Evolutionary conservation across 768 basidiomycete species (phyloP).

Genomic region (Nidularia pulvinata): DNA sequence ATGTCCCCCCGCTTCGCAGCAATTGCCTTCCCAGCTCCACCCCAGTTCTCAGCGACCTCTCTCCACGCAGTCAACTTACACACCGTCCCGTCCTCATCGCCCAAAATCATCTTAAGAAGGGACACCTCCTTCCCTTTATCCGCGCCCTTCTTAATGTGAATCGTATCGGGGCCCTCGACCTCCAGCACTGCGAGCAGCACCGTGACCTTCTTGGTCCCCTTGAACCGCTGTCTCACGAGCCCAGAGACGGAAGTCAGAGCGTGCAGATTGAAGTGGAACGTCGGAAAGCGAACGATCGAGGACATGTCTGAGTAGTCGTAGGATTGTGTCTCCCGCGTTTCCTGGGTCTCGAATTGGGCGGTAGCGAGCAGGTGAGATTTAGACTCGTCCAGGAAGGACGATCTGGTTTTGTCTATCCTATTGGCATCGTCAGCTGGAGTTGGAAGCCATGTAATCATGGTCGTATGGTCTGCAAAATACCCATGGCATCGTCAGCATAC

Average conservation of each 20-base stretch:
- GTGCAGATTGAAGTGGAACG: slow-evolving; percentile 74
- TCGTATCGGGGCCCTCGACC: slow-evolving; percentile 72
- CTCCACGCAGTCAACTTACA: slow-evolving; percentile 81
- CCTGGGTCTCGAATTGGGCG: slow-evolving; percentile 1
- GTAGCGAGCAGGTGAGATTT: not conserved
- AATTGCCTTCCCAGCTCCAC: slow-evolving; percentile 35
- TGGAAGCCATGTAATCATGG: slow-evolving; percentile 59
- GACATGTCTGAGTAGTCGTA: slow-evolving; percentile 63
- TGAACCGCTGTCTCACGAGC: slow-evolving; percentile 21
- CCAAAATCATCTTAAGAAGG: slow-evolving; percentile 69
- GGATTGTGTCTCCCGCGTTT: slow-evolving; percentile 32
- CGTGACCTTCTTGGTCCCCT: slow-evolving; percentile 48
- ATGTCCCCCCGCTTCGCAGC: slow-evolving; percentile 72
- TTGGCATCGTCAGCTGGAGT: slow-evolving; percentile 22
- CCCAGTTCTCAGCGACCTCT: slow-evolving; percentile 75
- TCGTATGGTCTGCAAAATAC: slow-evolving; percentile 36
- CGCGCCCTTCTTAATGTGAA: slow-evolving; percentile 64
- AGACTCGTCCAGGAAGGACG: slow-evolving; percentile 19
- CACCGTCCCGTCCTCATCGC: slow-evolving; percentile 69
- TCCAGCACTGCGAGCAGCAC: slow-evolving; percentile 71
- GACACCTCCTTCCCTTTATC: slow-evolving; percentile 73
- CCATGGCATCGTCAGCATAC: too few species aligned
- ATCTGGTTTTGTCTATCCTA: slow-evolving; percentile 4
- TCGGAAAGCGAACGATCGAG: slow-evolving; percentile 73
- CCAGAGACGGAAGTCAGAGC: slow-evolving; percentile 50